Evolutionary conservation across 2,329 filamentous ascomycete species (phyloP), one percentile per base, ranked within the genome.

Genomic region (Ilyonectria robusta): DNA sequence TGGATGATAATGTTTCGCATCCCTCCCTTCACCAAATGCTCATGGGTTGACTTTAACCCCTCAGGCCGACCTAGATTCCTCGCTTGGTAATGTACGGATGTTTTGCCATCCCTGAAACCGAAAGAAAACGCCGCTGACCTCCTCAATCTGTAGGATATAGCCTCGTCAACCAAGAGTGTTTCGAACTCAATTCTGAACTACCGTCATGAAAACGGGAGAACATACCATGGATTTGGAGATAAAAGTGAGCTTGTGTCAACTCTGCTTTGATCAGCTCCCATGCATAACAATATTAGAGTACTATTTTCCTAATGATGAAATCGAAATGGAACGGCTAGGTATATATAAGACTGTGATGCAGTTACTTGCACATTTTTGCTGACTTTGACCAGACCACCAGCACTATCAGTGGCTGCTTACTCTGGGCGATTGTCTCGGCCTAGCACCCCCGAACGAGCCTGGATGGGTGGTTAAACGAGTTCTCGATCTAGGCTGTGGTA

Each of bases 111-210:
- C 6, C 6, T n/a, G 5, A 17, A 42, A 42, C 1, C 1, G n/a
- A 17, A n/a, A 7, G 17, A 17, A 2, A 40, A 13, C 10, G 15
- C 17, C 17, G 10, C 17, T 42, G 40, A 42, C 40, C 7, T 1
- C 6, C 6, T 42, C 15, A 40, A 42, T 42, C 40, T n/a, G 6
- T 42, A 69, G 6, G 7, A n/a, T 17, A n/a, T 19, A 3, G 51
- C 53, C 7, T 69, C 67, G 0, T 70, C 67, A 4, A 70, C 67
- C 0, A 33, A 66, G 31, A 66, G 66, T 4, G 35, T 70, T 1
- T 50, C 57, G 0, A 58, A 47, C 15, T 69, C 66, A 3, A 66
- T 70, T 11, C 17, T 66, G 9, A 59, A 68, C 15, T 17, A 21
- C 1, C 57, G 60, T 0, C 46, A 15, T 1, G 67, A 69, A 17